phyloP scores from a whole-genome alignment of 2,329 filamentous ascomycete genomes.

The Colletotrichum plurivorum region DNA sequence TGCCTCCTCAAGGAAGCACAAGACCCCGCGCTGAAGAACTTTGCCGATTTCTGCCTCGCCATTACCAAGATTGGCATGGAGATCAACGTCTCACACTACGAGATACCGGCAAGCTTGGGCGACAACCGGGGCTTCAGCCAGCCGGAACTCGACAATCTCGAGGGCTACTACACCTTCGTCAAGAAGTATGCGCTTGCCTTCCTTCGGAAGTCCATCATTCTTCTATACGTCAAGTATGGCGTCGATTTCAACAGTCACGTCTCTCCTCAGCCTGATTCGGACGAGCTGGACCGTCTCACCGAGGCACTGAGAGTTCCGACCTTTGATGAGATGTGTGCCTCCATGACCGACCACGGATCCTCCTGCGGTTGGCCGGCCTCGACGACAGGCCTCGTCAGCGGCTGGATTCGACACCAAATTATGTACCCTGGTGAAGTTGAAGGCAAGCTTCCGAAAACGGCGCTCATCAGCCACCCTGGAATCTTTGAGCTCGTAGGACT shows the following conservation, averaged over 20 bases:
- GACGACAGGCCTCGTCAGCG: conserved; percentile 64
- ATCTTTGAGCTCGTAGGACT: conserved; percentile 96
- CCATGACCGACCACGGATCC: conserved; percentile 62
- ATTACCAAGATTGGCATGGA: conserved; percentile 62
- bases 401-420: conserved; percentile 81
- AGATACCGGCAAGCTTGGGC: conserved; percentile 46
- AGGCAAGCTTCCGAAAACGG: conserved; percentile 54
- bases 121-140: conserved; percentile 68
- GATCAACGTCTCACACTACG: conserved; percentile 52
- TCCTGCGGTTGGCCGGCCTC: conserved; percentile 65
- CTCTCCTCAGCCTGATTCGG: conserved; percentile 72
- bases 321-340: conserved; percentile 82
- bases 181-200: conserved; percentile 91
- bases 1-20: conserved; percentile 59
- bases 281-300: conserved; percentile 87
- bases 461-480: conserved; percentile 80
- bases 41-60: conserved; percentile 68
- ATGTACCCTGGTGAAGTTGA: conserved; percentile 49
- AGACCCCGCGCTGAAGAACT: conserved; percentile 65
- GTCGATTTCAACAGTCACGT: conserved; percentile 85
- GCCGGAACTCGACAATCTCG: conserved; percentile 66
- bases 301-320: conserved; percentile 81
- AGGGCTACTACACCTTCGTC: conserved; percentile 72
- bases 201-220: conserved; percentile 85
- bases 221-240: conserved; percentile 90